Conservation (phyloP, 768 basidiomycete species). For the Russula sp. region DNA sequence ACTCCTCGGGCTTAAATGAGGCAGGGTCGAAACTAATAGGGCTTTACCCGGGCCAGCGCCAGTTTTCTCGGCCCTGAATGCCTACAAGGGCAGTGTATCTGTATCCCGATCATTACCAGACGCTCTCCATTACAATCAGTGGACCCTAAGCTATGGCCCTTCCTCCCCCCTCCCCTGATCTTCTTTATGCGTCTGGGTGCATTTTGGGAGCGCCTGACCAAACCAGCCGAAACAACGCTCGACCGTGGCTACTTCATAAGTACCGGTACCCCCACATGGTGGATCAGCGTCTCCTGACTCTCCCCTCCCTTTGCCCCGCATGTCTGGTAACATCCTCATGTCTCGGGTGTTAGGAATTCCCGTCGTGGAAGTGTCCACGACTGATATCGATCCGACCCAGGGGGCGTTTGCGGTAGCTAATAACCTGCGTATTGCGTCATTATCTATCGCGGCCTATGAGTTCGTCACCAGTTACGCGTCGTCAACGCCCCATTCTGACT, state of each 20-base stretch:
- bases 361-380: neutral
- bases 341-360: neutral
- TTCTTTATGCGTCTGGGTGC: neutral
- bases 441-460: slow-evolving; percentile 29
- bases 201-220: neutral
- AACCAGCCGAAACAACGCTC: neutral
- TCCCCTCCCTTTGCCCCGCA: neutral
- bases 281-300: neutral
- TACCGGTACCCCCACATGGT: neutral
- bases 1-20: neutral
- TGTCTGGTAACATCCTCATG: neutral
- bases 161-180: neutral
- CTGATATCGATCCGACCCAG: neutral
- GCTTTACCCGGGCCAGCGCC: neutral
- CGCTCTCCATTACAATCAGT: neutral
- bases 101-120: neutral
- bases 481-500: neutral
- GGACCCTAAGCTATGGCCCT: too few relatives aligned
- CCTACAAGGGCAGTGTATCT: neutral
- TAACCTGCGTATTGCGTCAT: slow-evolving; percentile 26
- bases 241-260: neutral
- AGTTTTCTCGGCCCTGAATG: neutral
- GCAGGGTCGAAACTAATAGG: neutral
- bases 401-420: slow-evolving; percentile 1
- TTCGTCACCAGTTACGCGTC: slow-evolving; percentile 2